phyloP scores from a whole-genome alignment of 2,329 filamentous ascomycete genomes.

The Malbranchea zuffiana region DNA sequence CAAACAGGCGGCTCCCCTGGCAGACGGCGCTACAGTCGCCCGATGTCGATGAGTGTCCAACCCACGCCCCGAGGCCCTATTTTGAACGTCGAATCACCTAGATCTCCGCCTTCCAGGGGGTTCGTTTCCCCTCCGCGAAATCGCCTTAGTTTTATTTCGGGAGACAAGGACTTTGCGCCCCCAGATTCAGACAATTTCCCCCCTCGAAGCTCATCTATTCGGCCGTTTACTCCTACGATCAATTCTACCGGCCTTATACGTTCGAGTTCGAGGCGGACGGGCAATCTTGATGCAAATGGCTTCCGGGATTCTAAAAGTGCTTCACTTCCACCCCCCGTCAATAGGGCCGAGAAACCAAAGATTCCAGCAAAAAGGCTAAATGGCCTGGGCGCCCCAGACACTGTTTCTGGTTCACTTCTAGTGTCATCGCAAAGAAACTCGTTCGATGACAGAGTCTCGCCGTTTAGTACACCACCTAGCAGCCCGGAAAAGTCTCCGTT shows the following conservation, averaged over 20 bases:
- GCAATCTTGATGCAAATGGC: slow-evolving; percentile 8
- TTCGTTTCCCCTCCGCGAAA: slow-evolving; percentile 9
- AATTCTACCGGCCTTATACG: slow-evolving; percentile 44
- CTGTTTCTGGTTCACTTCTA: slow-evolving; percentile 17
- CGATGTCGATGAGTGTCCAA: slow-evolving; percentile 35
- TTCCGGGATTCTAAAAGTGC: slow-evolving; percentile 23
- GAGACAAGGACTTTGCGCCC: no score
- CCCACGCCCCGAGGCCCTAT: slow-evolving; percentile 33
- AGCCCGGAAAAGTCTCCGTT: slow-evolving; percentile 48
- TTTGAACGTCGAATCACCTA: slow-evolving; percentile 35
- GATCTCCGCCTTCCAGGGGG: slow-evolving; percentile 27
- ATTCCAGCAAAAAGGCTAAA: slow-evolving; percentile 40
- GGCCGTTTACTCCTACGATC: slow-evolving; percentile 26
- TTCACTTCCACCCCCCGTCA: slow-evolving; percentile 60
- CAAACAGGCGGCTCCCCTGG: slow-evolving; percentile 37
- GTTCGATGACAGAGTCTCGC: slow-evolving; percentile 50
- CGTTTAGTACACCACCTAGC: slow-evolving; percentile 76
- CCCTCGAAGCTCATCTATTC: slow-evolving; percentile 15
- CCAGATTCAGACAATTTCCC: no score
- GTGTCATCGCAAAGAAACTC: slow-evolving; percentile 20
- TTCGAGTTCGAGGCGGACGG: background rate
- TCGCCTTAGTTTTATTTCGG: background rate
- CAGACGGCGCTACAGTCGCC: slow-evolving; percentile 50
- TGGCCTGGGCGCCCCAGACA: slow-evolving; percentile 28
- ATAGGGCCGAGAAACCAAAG: slow-evolving; percentile 68